A percentile compares a stretch with the other conserved stretches of the same genome.
Evolutionary conservation across 768 basidiomycete genomes (phyloP).

Genomic region (Pleurotus tuber-regium): DNA sequence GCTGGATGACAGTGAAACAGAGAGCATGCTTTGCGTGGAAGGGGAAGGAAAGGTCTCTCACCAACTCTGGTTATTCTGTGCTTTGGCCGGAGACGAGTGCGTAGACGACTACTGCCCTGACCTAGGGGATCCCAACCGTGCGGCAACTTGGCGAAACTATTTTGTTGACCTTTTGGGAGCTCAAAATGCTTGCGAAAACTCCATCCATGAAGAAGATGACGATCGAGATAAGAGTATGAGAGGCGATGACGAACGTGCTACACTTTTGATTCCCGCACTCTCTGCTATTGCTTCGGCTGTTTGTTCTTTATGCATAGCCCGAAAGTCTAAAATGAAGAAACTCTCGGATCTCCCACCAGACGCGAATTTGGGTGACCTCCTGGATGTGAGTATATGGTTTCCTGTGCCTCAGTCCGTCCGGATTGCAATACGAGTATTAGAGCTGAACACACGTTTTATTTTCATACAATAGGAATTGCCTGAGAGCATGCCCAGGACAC

Average conservation of each 20-base stretch:
- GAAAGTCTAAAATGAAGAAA: slow-evolving; percentile 28
- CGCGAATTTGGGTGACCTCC: slow-evolving; percentile 30
- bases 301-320: slow-evolving; percentile 27
- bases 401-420: slow-evolving; percentile 8
- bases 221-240: too few relatives aligned
- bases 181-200: neutral
- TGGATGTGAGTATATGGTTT: slow-evolving; percentile 35
- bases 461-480: slow-evolving; percentile 38
- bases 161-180: neutral
- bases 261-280: neutral
- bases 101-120: too few relatives aligned
- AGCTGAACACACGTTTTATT: slow-evolving; percentile 4
- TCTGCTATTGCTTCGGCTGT: slow-evolving; percentile 19
- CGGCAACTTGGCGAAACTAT: neutral
- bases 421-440: too few relatives aligned
- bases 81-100: too few relatives aligned
- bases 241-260: neutral
- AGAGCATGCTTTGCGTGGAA: slow-evolving; percentile 37
- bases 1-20: neutral
- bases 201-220: too few relatives aligned
- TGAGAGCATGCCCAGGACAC: slow-evolving; percentile 34
- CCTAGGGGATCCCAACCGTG: too few relatives aligned
- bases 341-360: slow-evolving; percentile 14
- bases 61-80: slow-evolving; percentile 46
- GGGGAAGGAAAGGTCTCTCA: slow-evolving; percentile 51